Evolutionary conservation across 305 asterid species (phyloP), one percentile per base, ranked within the genome.

Genomic region (Salvia sclarea): DNA sequence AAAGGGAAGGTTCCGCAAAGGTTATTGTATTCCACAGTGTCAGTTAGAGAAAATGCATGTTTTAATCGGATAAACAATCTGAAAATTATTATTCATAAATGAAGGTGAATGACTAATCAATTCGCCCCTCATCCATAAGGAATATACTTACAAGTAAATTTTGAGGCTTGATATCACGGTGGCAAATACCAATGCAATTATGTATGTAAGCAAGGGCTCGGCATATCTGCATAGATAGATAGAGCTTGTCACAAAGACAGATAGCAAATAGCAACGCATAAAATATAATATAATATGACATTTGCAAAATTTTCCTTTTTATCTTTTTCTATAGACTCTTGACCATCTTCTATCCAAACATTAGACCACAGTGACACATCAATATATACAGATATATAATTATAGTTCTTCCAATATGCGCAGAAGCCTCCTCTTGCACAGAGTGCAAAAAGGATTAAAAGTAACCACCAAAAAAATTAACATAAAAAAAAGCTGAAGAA

Each of bases 91-190:
- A 13, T 24, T 54, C n/a, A 20, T 44, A 58, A 38, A 50, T 31
- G 14, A 66, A 63, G 49, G 50, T 28, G 30, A 41, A 16, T 64
- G 63, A 50, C 38, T 18, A 60, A 49, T 24, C 52, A 65, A 59
- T 63, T 44, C 61, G 53, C 65, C 62, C 14, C 66, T 45, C 47
- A 52, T 25, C 12, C 20, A 71, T 69, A 61, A 70, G 56, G 76
- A 52, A 67, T 71, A 47, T 48, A 76, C 97, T 85, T 80, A 94
- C 98, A 70, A 94, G 90, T 75, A 94, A 81, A 85, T 93, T 93
- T 79, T 93, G 98, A 75, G 98, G 98, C 82, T 93, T 93, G 84
- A 93, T 93, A 77, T 93, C 98, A 40, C 97, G 96, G 78, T 93
- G 98, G 70, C 99, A 94, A 58, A 94, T 86, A 49, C 97, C 99